A percentile compares a stretch with the other conserved stretches of the same genome.
These are phyloP conservation scores for Tetrapisispora nanseiensis DNA, from an alignment of 805 yeast species.

Conservation along the genomic window DNA sequence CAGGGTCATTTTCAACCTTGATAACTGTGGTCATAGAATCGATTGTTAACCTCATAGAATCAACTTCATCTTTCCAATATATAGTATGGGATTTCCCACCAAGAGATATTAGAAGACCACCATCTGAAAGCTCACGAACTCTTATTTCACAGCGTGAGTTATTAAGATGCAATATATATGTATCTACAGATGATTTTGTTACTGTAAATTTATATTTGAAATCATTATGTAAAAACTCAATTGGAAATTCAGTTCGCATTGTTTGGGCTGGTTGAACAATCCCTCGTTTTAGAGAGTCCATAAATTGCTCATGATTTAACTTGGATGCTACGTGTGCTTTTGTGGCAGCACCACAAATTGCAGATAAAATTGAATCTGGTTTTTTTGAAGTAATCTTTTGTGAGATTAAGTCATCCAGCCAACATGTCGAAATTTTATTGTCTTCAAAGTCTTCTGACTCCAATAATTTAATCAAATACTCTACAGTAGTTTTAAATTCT, in stretches of 20 bases:
- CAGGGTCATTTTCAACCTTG: slow-evolving; percentile 95
- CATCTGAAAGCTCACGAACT: slow-evolving; percentile 83
- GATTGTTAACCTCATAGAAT: slow-evolving; percentile 88
- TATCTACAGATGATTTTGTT: slow-evolving; percentile 79
- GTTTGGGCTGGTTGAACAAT: slow-evolving; percentile 81
- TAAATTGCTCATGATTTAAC: slow-evolving; percentile 58
- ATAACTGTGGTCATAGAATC: slow-evolving; percentile 90
- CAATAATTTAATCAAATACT: slow-evolving; percentile 84
- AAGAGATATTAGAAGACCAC: slow-evolving; percentile 79
- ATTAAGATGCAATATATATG: slow-evolving; percentile 81
- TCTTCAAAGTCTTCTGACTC: slow-evolving; percentile 96
- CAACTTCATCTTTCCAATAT: slow-evolving; percentile 96
- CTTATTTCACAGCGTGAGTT: slow-evolving; percentile 86
- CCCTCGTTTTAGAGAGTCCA: slow-evolving; percentile 76
- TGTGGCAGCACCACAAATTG: slow-evolving; percentile 93
- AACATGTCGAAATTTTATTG: slow-evolving; percentile 94
- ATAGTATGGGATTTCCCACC: slow-evolving; percentile 92
- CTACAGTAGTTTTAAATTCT: slow-evolving; percentile 97
- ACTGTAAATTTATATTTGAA: slow-evolving; percentile 89
- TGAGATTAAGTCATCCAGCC: slow-evolving; percentile 94
- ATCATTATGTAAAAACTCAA: slow-evolving; percentile 94
- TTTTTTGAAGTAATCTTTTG: slow-evolving; percentile 93
- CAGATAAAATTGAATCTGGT: slow-evolving; percentile 86
- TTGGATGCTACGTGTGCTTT: slow-evolving; percentile 78
- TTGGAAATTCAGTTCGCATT: slow-evolving; percentile 79